These are phyloP conservation scores for Prillingera fragicola DNA, from an alignment of 1,284 basidiomycete species.

Conservation along the genomic window DNA sequence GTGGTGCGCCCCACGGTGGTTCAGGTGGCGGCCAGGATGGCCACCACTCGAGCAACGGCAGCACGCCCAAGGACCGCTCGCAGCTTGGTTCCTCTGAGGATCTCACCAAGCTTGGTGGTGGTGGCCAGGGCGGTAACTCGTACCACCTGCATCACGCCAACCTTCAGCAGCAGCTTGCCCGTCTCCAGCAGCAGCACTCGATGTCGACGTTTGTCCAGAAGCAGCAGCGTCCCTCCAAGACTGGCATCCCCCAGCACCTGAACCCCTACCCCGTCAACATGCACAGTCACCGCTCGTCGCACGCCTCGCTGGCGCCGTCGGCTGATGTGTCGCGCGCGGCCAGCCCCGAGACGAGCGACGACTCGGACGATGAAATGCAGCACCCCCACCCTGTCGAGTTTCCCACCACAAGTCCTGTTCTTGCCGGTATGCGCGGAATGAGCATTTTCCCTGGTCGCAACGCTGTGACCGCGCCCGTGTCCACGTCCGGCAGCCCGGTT, in stretches of 20 bases:
- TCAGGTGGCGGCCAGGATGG: conserved; percentile 26
- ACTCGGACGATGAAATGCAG: conserved; percentile 42
- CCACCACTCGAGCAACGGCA: conserved; percentile 36
- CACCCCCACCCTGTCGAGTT: conserved; percentile 2
- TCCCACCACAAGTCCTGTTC: conserved; percentile 55
- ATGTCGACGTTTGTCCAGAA: conserved; percentile 29
- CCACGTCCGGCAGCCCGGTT: conserved; percentile 35
- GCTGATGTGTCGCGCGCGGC: conserved; percentile 40
- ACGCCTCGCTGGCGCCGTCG: conserved; percentile 27
- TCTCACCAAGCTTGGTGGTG: conserved; percentile 27
- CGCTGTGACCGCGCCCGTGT: conserved; percentile 44
- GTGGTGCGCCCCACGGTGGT: conserved; percentile 24
- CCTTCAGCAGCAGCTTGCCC: conserved; percentile 34
- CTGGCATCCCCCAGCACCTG: conserved; percentile 22
- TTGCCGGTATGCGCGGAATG: conserved; percentile 66
- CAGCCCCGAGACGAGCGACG: conserved; percentile 41
- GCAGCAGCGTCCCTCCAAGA: background rate
- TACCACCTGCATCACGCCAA: conserved; percentile 39
- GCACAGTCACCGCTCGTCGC: conserved; percentile 28
- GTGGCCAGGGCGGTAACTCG: conserved; percentile 18
- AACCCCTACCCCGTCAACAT: conserved; percentile 41
- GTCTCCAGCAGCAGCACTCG: conserved; percentile 39
- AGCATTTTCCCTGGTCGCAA: conserved; percentile 40
- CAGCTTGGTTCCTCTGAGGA: conserved; percentile 31
- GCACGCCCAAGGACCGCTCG: conserved; percentile 44